A percentile compares a stretch with the other conserved stretches of the same genome.
Evolutionary conservation across 169 alveolate genomes (phyloP).

Genomic region (Cardiosporidium cionae): DNA sequence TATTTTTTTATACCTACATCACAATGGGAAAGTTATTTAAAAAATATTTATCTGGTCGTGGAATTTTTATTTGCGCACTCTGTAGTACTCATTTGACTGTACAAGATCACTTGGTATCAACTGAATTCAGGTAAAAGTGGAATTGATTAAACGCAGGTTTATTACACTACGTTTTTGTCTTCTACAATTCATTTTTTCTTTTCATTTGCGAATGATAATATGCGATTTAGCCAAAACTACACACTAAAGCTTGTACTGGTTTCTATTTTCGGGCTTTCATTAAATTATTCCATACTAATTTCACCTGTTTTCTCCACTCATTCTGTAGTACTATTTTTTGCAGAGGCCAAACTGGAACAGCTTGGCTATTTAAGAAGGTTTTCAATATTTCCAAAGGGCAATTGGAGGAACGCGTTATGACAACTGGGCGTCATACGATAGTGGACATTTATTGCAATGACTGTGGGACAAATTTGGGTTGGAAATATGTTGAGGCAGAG

Average conservation of each 20-base stretch:
- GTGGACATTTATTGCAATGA: constrained; percentile 75
- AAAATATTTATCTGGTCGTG: background rate
- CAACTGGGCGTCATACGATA: constrained; percentile 79
- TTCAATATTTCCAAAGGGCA: constrained; percentile 73
- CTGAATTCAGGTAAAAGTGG: background rate
- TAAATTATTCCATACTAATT: background rate
- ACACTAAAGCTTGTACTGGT: background rate
- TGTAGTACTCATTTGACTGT: background rate
- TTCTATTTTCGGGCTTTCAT: background rate
- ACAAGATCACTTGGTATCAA: background rate
- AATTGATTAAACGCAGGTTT: no score
- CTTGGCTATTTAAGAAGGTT: constrained; percentile 70
- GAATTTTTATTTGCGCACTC: background rate
- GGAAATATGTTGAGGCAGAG: constrained; percentile 65
- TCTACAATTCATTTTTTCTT: background rate
- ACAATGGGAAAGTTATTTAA: background rate
- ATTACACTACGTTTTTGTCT: background rate
- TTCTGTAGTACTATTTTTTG: background rate
- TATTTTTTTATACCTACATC: no score
- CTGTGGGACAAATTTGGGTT: constrained; percentile 71
- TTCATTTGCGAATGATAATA: background rate
- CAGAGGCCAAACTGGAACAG: constrained; percentile 76
- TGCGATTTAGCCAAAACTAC: background rate
- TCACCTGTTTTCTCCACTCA: background rate
- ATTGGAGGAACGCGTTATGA: constrained; percentile 76